Evolutionary conservation across 2,329 filamentous ascomycete genomes (phyloP), one percentile per base, ranked within the genome.

Genomic region (Colletotrichum nymphaeae): DNA sequence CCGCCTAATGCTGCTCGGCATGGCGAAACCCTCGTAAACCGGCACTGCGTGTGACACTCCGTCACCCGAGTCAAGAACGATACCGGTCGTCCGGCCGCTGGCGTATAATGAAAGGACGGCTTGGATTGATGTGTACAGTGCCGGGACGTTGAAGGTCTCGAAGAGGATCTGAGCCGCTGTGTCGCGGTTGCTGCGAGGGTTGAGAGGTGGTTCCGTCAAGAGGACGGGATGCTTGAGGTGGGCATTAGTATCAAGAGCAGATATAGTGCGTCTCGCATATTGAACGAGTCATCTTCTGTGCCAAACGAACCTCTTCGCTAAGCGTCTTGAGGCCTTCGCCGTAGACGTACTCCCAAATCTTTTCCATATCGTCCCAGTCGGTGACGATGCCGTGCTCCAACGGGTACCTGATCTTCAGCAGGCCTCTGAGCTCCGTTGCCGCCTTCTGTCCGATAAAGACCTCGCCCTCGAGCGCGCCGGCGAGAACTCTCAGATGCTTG

Each of bases 281-380:
- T 24, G 6, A 6, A 5, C 16, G 5, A 12, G 12, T 16, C 42
- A 22, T 49, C 7, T 26, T 26, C 49, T 22, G n/a, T 37, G 55
- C 14, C 81, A 46, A 72, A 71, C 70, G 19, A 62, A 95, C 94
- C 89, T 99, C 97, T 89, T 99, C 97, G 84, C 95, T 98, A 81
- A 98, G 88, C 63, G 96, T 98, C 87, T 98, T 98, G 79, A 99
- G 84, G 76, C 97, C 97, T 80, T 98, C 96, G 71, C 94, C 94
- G 83, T 98, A 99, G 66, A 99, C 95, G 81, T 97, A 97, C 79
- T 97, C 94, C 97, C 97, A 99, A 85, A 99, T 99, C 86, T 95
- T 92, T 87, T 99, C 97, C 97, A 99, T 99, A 81, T 99, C 97
- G 81, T 98, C 97, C 97, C 97, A 99, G 84, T 99, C 95, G 78